Conservation (phyloP, 106 monocot genomes). For the Alisma plantagoaquatica region DNA sequence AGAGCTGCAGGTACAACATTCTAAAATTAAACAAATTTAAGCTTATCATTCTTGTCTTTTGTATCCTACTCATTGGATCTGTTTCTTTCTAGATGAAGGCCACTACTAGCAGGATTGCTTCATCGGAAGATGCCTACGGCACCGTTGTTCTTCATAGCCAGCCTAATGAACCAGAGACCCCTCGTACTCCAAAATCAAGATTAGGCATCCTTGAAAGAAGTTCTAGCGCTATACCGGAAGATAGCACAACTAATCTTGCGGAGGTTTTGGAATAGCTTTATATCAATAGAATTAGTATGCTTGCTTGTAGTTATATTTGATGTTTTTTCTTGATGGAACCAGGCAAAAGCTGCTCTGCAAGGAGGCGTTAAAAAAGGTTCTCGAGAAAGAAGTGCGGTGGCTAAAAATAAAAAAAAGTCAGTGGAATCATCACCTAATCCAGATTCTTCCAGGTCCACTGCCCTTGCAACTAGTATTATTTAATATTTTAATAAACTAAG, state of each 20-base stretch:
- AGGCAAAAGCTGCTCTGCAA: constrained; percentile 84
- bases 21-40: no score
- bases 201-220: constrained; percentile 65
- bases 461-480: not conserved
- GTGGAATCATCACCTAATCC: constrained; percentile 27
- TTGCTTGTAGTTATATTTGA: not conserved
- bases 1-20: constrained; percentile 32
- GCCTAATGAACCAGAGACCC: constrained; percentile 32
- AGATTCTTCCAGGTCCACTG: constrained; percentile 41
- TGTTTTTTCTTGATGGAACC: not conserved
- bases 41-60: constrained; percentile 5
- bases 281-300: not conserved
- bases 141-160: constrained; percentile 64
- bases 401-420: constrained; percentile 25
- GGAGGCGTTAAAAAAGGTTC: constrained; percentile 55
- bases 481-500: not conserved
- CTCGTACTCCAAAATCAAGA: constrained; percentile 55
- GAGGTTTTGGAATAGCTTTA: constrained; percentile 32
- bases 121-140: constrained; percentile 33
- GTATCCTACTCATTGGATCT: not conserved
- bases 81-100: constrained; percentile 2
- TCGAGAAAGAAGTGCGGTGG: constrained; percentile 29
- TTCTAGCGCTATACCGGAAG: constrained; percentile 48
- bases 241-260: constrained; percentile 87
- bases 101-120: constrained; percentile 4